These are phyloP conservation scores for Pseudocercospora crystallina DNA, from an alignment of 2,329 filamentous ascomycete genomes.

Conservation along the genomic window DNA sequence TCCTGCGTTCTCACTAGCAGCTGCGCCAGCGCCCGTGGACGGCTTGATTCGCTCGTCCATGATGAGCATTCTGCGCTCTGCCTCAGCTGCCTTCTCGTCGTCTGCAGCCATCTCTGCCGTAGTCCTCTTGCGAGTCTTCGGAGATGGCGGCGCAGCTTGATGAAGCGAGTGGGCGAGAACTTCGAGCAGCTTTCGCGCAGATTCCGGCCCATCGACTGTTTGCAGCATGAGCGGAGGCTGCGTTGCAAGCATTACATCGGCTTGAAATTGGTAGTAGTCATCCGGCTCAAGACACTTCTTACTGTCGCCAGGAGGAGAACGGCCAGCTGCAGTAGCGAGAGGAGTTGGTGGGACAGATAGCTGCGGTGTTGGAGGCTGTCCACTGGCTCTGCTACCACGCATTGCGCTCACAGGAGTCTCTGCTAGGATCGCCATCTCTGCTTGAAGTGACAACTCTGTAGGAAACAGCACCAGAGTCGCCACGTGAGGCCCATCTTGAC, in stretches of 20 bases:
- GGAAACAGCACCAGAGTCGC: constrained; percentile 82
- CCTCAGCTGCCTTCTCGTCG: constrained; percentile 83
- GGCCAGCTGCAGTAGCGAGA: constrained; percentile 53
- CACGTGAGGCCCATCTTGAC: constrained; percentile 55
- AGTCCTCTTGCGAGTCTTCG: constrained; percentile 88
- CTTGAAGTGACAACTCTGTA: constrained; percentile 71
- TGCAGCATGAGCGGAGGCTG: constrained; percentile 75
- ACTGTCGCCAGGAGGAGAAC: constrained; percentile 15
- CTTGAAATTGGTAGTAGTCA: constrained; percentile 73
- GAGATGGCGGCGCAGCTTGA: constrained; percentile 71
- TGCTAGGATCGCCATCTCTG: constrained; percentile 74
- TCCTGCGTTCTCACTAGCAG: constrained; percentile 70
- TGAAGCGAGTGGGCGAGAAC: constrained; percentile 75
- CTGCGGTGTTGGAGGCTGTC: constrained; percentile 50
- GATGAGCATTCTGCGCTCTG: constrained; percentile 89
- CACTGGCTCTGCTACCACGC: constrained; percentile 41
- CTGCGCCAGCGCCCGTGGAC: constrained; percentile 54
- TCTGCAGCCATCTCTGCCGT: constrained; percentile 93
- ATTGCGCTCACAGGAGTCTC: constrained; percentile 62
- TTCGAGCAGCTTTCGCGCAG: constrained; percentile 71
- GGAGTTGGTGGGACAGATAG: constrained; percentile 46
- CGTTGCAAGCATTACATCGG: constrained; percentile 71
- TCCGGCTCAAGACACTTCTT: constrained; percentile 74
- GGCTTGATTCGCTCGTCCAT: constrained; percentile 79
- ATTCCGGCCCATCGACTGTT: constrained; percentile 66